Base-by-base conservation (phyloP, 805 yeast genomes). In the Candida awuae region DNA sequence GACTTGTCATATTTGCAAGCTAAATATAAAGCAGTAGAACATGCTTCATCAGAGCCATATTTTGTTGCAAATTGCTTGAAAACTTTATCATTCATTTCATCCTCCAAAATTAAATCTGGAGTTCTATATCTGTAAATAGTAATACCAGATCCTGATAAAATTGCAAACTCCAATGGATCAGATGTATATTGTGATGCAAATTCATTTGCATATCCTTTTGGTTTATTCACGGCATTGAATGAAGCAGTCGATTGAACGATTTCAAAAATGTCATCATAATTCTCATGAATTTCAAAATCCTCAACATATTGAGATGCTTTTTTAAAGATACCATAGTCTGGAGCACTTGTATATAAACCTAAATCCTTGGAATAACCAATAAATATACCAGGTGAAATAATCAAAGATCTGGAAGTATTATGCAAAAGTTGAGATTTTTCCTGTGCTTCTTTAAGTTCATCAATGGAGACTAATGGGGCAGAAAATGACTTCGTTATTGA, bases 21-120 rank as follows among this genome's bases (percentile, higher is more conserved):
- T 37, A 86, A 76, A 47, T 83, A 82, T 36, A 92, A 67, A 9
- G 96, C 83, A 1, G 92, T 79, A 0, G 95, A 80, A 54, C 97
- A 90, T 4, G 94, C 80, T 58, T 94, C 98, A 37, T 84, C 78
- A 37, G 80, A 71, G 6, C 97, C 97, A 56, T 86, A 87, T 39
- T 83, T 80, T 34, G 74, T 72, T 14, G 80, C 75, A 54, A 85
- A 85, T 37, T 79, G 71, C 37, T 77, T 70, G 37, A 84, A 73
- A 16, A 82, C 77, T 28, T 63, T 68, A 29, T 80, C 88, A 35
- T 78, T 75, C 40, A 84, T 63, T 0, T 81, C 61, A 40, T 64
- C 66, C 53, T 81, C 82, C 46, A 90, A 71, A 5, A 86, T 71
- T 55, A 80, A 73, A 55, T 81, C 88, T 6, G 95, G 92, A 3